Percentiles rank a stretch among this genome's conserved stretches.
Conservation (phyloP, 805 yeast genomes). For the Scheffersomyces spartinae region DNA sequence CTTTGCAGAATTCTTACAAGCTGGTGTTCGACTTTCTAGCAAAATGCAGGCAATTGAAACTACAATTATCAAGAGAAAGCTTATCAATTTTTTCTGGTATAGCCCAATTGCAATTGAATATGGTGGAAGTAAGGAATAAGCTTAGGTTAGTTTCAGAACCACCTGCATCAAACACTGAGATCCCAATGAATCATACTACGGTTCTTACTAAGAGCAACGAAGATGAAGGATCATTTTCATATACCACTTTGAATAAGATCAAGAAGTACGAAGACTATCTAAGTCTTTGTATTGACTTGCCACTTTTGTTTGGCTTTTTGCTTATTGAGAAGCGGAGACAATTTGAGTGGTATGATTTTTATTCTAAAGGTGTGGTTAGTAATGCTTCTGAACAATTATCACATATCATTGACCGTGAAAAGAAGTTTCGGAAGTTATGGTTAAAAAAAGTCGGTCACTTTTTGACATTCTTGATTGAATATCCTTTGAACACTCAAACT, state of each 20-base stretch:
- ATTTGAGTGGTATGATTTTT: conserved; percentile 41
- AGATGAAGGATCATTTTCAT: conserved; percentile 1
- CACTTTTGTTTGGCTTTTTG: conserved; percentile 60
- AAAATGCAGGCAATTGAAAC: too few relatives aligned
- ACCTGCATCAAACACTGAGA: too few relatives aligned
- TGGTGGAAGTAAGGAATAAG: too few relatives aligned
- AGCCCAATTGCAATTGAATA: conserved; percentile 25
- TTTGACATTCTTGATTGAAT: conserved; percentile 11
- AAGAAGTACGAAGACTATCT: conserved; percentile 24
- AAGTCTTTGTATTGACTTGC: conserved; percentile 39
- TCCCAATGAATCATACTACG: neutral
- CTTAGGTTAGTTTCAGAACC: too few relatives aligned
- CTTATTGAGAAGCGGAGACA: conserved; percentile 51
- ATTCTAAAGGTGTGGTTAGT: conserved; percentile 24
- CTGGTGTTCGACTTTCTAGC: conserved; percentile 7
- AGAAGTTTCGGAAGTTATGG: conserved; percentile 50
- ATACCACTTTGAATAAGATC: conserved; percentile 11
- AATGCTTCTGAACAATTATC: conserved; percentile 49
- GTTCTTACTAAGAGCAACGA: conserved; percentile 3
- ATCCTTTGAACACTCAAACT: conserved; percentile 5
- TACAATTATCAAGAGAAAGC: conserved; percentile 11
- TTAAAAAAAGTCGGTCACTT: conserved; percentile 43
- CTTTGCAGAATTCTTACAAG: conserved; percentile 9
- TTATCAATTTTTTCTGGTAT: conserved; percentile 16
- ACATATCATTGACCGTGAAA: conserved; percentile 44